Evolutionary conservation across 768 basidiomycete species (phyloP).

Genomic region (Auriscalpium vulgare): DNA sequence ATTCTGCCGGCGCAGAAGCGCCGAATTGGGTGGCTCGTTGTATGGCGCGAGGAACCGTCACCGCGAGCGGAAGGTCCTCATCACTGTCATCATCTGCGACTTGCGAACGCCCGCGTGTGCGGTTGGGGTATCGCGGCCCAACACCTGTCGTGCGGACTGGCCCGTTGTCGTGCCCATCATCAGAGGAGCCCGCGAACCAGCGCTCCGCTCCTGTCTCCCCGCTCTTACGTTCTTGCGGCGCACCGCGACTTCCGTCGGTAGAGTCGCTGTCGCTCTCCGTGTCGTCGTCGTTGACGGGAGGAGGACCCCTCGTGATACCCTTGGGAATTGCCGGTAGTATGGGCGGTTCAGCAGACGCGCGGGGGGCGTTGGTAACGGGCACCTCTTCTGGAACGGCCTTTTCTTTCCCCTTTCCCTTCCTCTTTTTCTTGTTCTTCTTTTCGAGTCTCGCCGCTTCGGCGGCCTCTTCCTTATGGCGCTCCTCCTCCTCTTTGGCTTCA

Average conservation of each 20-base stretch:
- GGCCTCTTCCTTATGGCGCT: constrained; percentile 42
- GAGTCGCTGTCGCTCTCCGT: constrained; percentile 49
- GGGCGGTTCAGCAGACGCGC: constrained; percentile 16
- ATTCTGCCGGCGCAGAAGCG: constrained; percentile 23
- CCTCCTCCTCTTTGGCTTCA: constrained; percentile 56
- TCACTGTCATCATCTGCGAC: constrained; percentile 51
- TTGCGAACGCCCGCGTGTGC: constrained; percentile 13
- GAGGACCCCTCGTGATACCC: constrained; percentile 21
- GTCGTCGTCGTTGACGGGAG: constrained; percentile 35
- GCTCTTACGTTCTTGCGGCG: constrained; percentile 5
- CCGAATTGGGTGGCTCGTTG: constrained; percentile 32
- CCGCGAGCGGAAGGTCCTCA: constrained; percentile 72
- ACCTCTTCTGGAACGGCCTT: constrained; percentile 20
- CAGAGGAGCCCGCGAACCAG: constrained; percentile 45
- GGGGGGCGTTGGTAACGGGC: constrained; percentile 2
- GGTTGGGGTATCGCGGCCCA: constrained; percentile 43
- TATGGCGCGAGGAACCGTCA: constrained; percentile 48
- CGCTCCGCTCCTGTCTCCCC: constrained; percentile 8
- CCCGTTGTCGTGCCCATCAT: constrained; percentile 44
- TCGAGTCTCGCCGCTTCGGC: constrained; percentile 40
- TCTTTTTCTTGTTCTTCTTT: constrained; percentile 37
- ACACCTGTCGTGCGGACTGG: constrained; percentile 52
- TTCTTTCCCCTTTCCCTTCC: constrained; percentile 40
- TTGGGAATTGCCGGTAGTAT: constrained; percentile 29
- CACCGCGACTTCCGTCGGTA: constrained; percentile 22